These are phyloP conservation scores for Selenicereus undatus DNA, from an alignment of 148 eudicot genomes.

Conservation along the genomic window DNA sequence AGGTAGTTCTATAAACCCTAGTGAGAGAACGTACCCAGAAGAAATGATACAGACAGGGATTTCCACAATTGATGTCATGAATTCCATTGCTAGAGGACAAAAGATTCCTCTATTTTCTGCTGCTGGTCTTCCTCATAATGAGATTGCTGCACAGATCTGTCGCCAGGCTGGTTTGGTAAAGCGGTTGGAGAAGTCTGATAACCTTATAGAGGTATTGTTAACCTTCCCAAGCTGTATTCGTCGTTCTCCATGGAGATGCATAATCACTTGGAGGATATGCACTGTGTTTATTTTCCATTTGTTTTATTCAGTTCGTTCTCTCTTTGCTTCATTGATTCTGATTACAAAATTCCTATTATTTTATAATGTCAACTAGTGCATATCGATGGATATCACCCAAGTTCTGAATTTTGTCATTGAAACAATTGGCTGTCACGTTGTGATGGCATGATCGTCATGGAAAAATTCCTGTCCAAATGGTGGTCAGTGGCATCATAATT, in stretches of 20 bases:
- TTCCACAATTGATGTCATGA: conserved; percentile 99
- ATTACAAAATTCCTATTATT: neutral
- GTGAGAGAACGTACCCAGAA: conserved; percentile 99
- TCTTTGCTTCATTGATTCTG: neutral
- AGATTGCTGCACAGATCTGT: conserved; percentile 98
- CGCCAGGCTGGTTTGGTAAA: conserved; percentile 98
- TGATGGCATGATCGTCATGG: neutral
- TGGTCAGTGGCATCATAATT: neutral
- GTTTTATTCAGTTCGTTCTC: neutral
- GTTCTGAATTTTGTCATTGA: neutral
- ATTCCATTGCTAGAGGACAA: conserved; percentile 98
- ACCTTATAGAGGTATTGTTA: conserved; percentile 71
- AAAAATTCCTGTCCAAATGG: neutral
- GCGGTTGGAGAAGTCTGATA: conserved; percentile 82
- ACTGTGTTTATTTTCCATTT: neutral
- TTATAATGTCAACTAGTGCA: neutral
- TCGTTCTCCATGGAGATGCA: neutral
- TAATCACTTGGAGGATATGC: neutral
- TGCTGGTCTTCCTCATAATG: conserved; percentile 99
- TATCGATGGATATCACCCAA: neutral
- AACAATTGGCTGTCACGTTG: neutral
- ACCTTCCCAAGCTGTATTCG: neutral
- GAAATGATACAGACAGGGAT: conserved; percentile 99
- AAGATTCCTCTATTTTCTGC: conserved; percentile 98
- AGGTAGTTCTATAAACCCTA: conserved; percentile 99